A percentile compares a stretch with the other conserved stretches of the same genome.
These are phyloP conservation scores for Microstegium vimineum DNA, from an alignment of 176 grass and related monocot species.

Conservation along the genomic window DNA sequence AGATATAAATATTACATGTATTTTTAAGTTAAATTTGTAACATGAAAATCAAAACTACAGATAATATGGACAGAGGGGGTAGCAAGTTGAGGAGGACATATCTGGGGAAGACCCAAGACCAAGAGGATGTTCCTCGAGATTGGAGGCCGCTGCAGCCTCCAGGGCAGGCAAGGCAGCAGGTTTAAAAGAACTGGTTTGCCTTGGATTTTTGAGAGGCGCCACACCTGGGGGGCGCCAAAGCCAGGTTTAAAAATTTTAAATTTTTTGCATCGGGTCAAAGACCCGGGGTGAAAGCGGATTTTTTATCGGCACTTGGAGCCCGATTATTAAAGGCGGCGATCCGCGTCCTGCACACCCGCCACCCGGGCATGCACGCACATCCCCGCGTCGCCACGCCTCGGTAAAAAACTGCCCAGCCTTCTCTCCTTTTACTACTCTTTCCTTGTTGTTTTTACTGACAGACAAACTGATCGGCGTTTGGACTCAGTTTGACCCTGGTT, in stretches of 20 bases:
- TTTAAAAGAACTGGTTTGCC: too few relatives aligned
- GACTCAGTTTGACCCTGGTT: too few relatives aligned
- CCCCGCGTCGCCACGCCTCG: background rate
- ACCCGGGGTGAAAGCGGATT: slow-evolving; percentile 46
- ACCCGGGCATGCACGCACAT: background rate
- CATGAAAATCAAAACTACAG: too few relatives aligned
- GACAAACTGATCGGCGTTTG: background rate
- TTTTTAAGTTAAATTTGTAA: too few relatives aligned
- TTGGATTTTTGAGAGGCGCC: slow-evolving; percentile 15
- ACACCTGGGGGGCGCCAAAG: background rate
- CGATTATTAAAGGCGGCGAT: slow-evolving; percentile 51
- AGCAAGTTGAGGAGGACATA: background rate
- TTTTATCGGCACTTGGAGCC: slow-evolving; percentile 60
- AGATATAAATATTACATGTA: too few relatives aligned
- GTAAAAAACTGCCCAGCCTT: slow-evolving; percentile 34
- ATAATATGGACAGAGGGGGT: too few relatives aligned
- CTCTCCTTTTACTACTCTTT: background rate
- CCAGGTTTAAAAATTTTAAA: background rate
- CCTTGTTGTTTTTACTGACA: slow-evolving; percentile 17
- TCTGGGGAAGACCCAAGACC: background rate
- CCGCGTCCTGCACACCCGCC: slow-evolving; percentile 19
- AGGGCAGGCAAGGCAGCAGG: background rate
- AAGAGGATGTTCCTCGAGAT: slow-evolving; percentile 34
- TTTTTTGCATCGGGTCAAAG: background rate
- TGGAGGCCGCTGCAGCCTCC: background rate